Evolutionary conservation across 2,329 filamentous ascomycete genomes (phyloP).

Genomic region (Colletotrichum trifolii): DNA sequence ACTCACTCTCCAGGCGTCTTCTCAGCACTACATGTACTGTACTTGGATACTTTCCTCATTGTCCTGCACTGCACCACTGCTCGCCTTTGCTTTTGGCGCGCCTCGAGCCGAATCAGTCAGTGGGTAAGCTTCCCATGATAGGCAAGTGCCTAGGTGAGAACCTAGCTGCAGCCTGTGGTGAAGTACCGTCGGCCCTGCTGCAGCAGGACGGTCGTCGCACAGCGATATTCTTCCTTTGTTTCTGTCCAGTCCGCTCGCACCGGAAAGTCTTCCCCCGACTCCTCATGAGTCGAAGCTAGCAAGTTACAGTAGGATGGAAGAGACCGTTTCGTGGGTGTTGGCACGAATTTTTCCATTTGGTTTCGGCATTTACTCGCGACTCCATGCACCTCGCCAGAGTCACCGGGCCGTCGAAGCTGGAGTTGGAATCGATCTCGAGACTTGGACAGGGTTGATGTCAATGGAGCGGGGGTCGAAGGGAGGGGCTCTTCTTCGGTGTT

Average conservation of each 20-base stretch:
- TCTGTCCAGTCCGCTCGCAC: not conserved
- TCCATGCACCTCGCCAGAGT: slow-evolving; percentile 5
- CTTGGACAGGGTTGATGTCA: slow-evolving; percentile 37
- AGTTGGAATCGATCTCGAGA: slow-evolving; percentile 9
- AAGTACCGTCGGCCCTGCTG: not conserved
- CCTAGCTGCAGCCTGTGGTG: not conserved
- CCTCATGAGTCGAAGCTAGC: not conserved
- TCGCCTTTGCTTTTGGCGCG: slow-evolving; percentile 23
- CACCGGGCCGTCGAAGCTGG: slow-evolving; percentile 16
- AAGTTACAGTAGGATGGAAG: not conserved
- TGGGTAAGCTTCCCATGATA: slow-evolving; percentile 33
- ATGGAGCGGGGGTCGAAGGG: slow-evolving; percentile 27
- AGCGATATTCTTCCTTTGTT: not conserved
- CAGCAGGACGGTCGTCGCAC: not conserved
- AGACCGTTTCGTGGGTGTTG: no score
- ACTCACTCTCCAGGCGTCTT: slow-evolving; percentile 24
- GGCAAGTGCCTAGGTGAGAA: slow-evolving; percentile 28
- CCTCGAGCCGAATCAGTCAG: slow-evolving; percentile 32
- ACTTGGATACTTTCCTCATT: slow-evolving; percentile 25
- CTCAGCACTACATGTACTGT: slow-evolving; percentile 23
- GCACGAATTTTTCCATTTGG: slow-evolving; percentile 16
- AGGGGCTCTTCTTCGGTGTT: slow-evolving; percentile 29
- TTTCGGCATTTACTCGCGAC: slow-evolving; percentile 15
- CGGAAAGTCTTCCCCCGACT: not conserved
- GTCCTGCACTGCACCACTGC: slow-evolving; percentile 26